phyloP scores from a whole-genome alignment of 345 rosid genomes.

The Balakata baccata region DNA sequence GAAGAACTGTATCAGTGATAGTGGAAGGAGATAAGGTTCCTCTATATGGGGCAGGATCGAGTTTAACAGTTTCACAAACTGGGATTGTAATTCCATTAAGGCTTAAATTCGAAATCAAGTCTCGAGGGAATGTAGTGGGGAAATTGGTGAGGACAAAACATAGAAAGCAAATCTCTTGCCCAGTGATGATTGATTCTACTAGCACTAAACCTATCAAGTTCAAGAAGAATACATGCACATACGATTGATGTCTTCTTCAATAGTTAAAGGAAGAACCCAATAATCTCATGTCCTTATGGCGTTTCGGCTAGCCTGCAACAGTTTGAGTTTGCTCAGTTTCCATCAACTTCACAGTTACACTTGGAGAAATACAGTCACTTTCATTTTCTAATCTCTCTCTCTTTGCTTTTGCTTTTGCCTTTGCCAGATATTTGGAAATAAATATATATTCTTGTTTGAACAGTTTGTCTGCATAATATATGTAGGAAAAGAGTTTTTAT shows the following conservation, averaged over 20 bases:
- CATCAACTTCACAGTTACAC: background rate
- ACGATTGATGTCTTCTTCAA: conserved; percentile 9
- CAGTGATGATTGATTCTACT: conserved; percentile 53
- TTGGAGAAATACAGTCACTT: background rate
- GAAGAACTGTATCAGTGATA: conserved; percentile 44
- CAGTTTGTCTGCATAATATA: too few species aligned
- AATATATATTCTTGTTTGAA: too few species aligned
- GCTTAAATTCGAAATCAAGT: conserved; percentile 51
- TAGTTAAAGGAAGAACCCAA: background rate
- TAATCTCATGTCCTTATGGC: background rate
- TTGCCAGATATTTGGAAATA: background rate
- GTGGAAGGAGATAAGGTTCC: conserved; percentile 69
- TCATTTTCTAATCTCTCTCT: background rate
- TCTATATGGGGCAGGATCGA: conserved; percentile 72
- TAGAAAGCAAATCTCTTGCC: conserved; percentile 49
- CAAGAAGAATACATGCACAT: conserved; percentile 32
- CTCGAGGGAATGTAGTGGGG: conserved; percentile 76
- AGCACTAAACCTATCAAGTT: conserved; percentile 53
- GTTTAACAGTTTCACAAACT: conserved; percentile 40
- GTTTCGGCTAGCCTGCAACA: too few species aligned
- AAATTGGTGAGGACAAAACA: conserved; percentile 70
- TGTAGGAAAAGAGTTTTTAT: too few species aligned
- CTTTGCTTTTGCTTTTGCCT: background rate
- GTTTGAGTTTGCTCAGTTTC: background rate
- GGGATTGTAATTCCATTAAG: conserved; percentile 47